Evolutionary conservation across 805 yeast species (phyloP), one percentile per base, ranked within the genome.

Genomic region (Pichia gijzeniarum): DNA sequence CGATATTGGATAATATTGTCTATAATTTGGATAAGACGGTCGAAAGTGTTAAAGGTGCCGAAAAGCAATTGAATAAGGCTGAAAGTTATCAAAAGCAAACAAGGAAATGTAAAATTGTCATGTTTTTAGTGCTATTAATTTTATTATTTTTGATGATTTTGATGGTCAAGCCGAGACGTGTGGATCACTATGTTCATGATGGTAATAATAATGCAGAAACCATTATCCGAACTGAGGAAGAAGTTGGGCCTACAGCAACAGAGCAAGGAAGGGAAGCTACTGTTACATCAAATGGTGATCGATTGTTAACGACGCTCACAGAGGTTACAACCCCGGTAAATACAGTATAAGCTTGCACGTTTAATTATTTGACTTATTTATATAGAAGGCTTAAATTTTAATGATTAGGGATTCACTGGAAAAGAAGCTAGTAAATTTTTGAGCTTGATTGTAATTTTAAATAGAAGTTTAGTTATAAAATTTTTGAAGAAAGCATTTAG

Each of bases 1-100:
- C 96, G 0, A 74, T 93, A 37, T 71, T 93, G 48, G 99, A 93
- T 64, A 71, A 97, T 53, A 91, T 93, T 46, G 99, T 91, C 64
- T 93, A 91, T 62, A 93, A 93, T 60, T 67, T 93, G 48, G 84
- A 83, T 49, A 80, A 80, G 48, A 83, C 95, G n/a, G 82, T 78
- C 2, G 77, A 77, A 31, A 84, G 88, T 52, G 75, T 91, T 48
- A 79, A 81, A 56, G 74, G 72, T 33, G 93, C 97, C 0, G 86
- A 85, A 49, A 77, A 78, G 49, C 93, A 93, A 64, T 68, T 93
- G 49, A 70, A 73, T 9, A 73, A 79, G 53, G 97, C 97, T 0
- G 80, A 84, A 38, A 65, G 70, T 14, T 86, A 91, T 65, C 98
- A 93, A 58, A 84, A 84, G 60, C 73, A 93, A 49, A 86, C 95